Evolutionary conservation across 2,329 filamentous ascomycete species (phyloP).

Genomic region (Phoma herbarum): DNA sequence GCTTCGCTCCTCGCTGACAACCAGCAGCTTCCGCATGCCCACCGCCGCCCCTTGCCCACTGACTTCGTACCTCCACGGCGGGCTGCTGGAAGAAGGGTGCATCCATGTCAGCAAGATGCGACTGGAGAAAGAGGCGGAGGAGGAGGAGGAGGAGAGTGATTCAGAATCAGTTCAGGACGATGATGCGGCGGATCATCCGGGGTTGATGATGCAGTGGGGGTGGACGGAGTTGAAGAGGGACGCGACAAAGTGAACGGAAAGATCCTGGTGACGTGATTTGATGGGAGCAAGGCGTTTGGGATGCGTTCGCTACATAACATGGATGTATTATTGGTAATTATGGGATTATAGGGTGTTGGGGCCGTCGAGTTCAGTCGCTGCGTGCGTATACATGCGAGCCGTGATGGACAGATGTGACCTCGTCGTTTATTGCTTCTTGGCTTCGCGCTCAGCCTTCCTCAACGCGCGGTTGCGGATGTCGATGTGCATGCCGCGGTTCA

Average conservation of each 20-base stretch:
- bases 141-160: conserved; percentile 16
- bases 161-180: conserved; percentile 21
- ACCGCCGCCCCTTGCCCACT: conserved; percentile 17
- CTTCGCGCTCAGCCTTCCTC: conserved; percentile 82
- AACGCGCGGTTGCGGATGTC: conserved; percentile 83
- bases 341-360: neutral
- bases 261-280: neutral
- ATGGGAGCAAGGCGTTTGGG: conserved; percentile 11
- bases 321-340: conserved; percentile 7
- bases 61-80: conserved; percentile 23
- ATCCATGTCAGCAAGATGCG: conserved; percentile 21
- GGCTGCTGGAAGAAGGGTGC: conserved; percentile 31
- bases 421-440: conserved; percentile 66
- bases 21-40: conserved; percentile 25
- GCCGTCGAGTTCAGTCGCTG: neutral
- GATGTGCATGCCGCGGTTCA: conserved; percentile 78
- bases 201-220: conserved; percentile 25
- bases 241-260: neutral
- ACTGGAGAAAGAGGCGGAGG: conserved; percentile 5
- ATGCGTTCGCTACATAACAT: neutral
- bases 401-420: neutral
- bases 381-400: neutral
- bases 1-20: neutral
- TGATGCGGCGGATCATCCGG: conserved; percentile 22
- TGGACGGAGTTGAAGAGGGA: conserved; percentile 23